Conservation (phyloP, 2,329 filamentous ascomycete species). For the Calonectria hawksworthii region DNA sequence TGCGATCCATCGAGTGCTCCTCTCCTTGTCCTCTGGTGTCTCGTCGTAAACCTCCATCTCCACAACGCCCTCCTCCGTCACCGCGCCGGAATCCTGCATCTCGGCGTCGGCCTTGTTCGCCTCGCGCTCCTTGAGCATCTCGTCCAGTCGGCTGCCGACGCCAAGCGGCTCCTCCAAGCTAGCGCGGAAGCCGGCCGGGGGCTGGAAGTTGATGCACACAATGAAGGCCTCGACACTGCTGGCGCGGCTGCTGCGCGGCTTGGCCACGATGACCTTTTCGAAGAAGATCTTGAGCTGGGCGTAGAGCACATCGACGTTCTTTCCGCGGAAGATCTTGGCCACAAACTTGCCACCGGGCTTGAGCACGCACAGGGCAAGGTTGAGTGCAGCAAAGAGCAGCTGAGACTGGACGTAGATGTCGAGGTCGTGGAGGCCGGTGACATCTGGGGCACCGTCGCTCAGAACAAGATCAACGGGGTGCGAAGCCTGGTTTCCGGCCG, state of each 20-base stretch:
- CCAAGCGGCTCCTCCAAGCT: slow-evolving; percentile 83
- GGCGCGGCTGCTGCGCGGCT: slow-evolving; percentile 93
- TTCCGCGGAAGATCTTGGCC: slow-evolving; percentile 95
- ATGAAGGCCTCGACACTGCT: slow-evolving; percentile 98
- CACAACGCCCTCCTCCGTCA: slow-evolving; percentile 55
- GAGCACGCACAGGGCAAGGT: slow-evolving; percentile 92
- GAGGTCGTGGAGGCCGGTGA: slow-evolving; percentile 95
- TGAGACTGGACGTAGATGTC: slow-evolving; percentile 99
- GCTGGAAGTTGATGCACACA: slow-evolving; percentile 90
- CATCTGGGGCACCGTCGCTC: slow-evolving; percentile 95
- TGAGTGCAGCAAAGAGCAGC: slow-evolving; percentile 92
- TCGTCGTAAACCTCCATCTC: slow-evolving; percentile 66
- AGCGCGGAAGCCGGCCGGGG: slow-evolving; percentile 81
- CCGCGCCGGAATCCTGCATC: slow-evolving; percentile 58
- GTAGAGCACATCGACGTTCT: slow-evolving; percentile 95
- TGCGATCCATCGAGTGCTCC: slow-evolving; percentile 83
- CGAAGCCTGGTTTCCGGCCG: slow-evolving; percentile 66
- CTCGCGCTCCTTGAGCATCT: slow-evolving; percentile 62
- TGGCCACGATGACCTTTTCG: slow-evolving; percentile 86
- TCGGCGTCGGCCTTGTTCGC: slow-evolving; percentile 55
- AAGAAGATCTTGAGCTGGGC: slow-evolving; percentile 96
- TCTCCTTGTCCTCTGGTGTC: slow-evolving; percentile 41
- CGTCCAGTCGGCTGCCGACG: slow-evolving; percentile 67
- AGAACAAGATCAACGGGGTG: slow-evolving; percentile 93
- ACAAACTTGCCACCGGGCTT: slow-evolving; percentile 96